Evolutionary conservation across 2,329 filamentous ascomycete genomes (phyloP).

Genomic region (Trichoderma brevicompactum): DNA sequence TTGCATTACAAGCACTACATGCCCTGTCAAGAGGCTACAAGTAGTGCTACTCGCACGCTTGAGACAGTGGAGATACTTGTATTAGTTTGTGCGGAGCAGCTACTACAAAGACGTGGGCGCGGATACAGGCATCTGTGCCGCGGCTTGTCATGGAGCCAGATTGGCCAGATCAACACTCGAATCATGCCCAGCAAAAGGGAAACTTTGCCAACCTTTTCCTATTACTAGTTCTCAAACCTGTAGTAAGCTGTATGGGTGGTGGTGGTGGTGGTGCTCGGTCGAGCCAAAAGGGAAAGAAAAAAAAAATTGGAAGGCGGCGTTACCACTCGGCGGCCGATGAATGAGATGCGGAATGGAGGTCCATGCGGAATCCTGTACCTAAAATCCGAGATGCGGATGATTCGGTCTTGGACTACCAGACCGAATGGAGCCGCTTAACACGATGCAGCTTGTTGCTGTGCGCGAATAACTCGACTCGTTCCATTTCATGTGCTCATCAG

Average conservation of each 20-base stretch:
- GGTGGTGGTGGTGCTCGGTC: background rate
- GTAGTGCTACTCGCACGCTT: background rate
- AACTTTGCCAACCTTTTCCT: background rate
- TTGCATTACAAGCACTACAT: slow-evolving; percentile 10
- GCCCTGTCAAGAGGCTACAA: slow-evolving; percentile 5
- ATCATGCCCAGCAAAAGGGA: background rate
- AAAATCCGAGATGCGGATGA: slow-evolving; percentile 3
- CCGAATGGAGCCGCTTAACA: background rate
- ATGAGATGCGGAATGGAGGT: background rate
- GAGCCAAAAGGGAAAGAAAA: background rate
- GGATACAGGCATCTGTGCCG: slow-evolving; percentile 25
- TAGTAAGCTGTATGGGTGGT: background rate
- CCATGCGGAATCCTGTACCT: background rate
- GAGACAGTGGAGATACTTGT: background rate
- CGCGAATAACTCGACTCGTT: slow-evolving; percentile 7
- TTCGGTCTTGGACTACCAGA: slow-evolving; percentile 2
- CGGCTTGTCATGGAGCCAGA: slow-evolving; percentile 16
- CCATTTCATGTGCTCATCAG: background rate
- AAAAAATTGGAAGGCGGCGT: background rate
- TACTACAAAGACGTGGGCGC: slow-evolving; percentile 4
- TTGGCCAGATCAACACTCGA: background rate
- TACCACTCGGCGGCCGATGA: slow-evolving; percentile 11
- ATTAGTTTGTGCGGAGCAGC: slow-evolving; percentile 15
- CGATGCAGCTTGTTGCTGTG: background rate
- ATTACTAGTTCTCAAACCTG: background rate